Conservation (phyloP, 805 yeast genomes). For the Wickerhamiella siamensis region DNA sequence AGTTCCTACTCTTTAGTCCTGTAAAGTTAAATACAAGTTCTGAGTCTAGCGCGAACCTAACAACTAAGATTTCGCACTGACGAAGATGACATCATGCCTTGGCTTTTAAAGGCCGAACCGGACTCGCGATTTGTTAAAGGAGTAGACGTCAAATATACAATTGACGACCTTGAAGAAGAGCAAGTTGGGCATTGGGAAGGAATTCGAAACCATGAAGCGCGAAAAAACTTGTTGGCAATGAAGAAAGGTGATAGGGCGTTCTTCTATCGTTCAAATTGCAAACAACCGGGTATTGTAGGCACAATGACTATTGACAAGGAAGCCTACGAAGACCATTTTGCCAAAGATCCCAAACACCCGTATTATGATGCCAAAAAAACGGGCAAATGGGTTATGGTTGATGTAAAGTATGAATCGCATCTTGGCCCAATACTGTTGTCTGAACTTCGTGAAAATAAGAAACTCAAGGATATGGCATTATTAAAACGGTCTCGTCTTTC, state of each 20-base stretch:
- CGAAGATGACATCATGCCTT: constrained; percentile 18
- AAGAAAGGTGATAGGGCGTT: constrained; percentile 32
- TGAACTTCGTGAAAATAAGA: constrained; percentile 27
- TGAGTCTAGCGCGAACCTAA: too few species aligned
- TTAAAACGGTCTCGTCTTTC: constrained; percentile 38
- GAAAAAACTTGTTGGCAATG: constrained; percentile 38
- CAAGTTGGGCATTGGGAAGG: constrained; percentile 43
- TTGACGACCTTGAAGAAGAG: constrained; percentile 30
- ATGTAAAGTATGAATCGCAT: constrained; percentile 32
- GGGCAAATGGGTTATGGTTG: constrained; percentile 47
- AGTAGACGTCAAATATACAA: constrained; percentile 35
- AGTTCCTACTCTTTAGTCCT: too few species aligned
- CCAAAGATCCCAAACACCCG: constrained; percentile 30
- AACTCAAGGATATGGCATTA: constrained; percentile 30
- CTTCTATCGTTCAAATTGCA: constrained; percentile 44
- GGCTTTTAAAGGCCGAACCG: constrained; percentile 49
- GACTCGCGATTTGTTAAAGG: constrained; percentile 35
- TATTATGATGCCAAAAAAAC: constrained; percentile 36
- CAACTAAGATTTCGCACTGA: too few species aligned
- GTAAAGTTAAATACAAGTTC: too few species aligned
- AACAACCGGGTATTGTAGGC: constrained; percentile 42
- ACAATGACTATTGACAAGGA: constrained; percentile 22
- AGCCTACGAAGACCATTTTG: constrained; percentile 24
- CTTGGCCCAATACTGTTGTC: constrained; percentile 31
- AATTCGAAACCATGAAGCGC: constrained; percentile 44